These are phyloP conservation scores for Lignosus rhinocerotis DNA, from an alignment of 1,284 basidiomycete genomes.

Conservation along the genomic window DNA sequence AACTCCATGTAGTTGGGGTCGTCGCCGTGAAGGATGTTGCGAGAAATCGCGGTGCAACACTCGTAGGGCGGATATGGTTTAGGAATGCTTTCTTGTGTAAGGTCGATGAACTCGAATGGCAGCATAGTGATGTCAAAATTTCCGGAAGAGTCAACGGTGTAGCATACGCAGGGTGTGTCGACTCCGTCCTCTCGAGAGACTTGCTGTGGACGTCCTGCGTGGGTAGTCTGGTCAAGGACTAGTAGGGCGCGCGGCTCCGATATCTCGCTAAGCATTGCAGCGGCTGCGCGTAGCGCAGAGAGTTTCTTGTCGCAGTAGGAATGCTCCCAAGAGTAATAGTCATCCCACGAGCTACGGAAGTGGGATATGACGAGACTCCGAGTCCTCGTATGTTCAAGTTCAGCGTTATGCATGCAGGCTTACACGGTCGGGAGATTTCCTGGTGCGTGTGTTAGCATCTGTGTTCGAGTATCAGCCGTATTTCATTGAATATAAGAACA, in stretches of 20 bases:
- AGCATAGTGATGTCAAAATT: not conserved
- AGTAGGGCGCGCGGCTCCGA: no score
- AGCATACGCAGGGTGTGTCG: not conserved
- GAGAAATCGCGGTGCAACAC: slow-evolving; percentile 46
- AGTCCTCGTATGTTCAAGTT: not conserved
- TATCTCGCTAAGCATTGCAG: not conserved
- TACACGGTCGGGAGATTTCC: not conserved
- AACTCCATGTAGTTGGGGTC: slow-evolving; percentile 56
- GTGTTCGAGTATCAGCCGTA: no score
- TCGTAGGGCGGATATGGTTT: slow-evolving; percentile 40
- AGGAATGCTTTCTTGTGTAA: not conserved
- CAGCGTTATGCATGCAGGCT: not conserved
- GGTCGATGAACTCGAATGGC: not conserved
- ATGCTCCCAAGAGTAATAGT: slow-evolving; percentile 18
- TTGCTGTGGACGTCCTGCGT: not conserved
- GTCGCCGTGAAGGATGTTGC: slow-evolving; percentile 53
- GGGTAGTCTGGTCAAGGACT: not conserved
- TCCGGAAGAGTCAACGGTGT: not conserved
- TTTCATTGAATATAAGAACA: no score
- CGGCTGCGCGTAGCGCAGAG: not conserved
- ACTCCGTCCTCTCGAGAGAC: not conserved
- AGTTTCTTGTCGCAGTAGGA: not conserved
- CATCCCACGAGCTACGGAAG: slow-evolving; percentile 10
- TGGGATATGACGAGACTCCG: not conserved
- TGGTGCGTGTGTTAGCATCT: not conserved